Evolutionary conservation across 371 early-diverging fungal genomes (phyloP).

Genomic region (Apophysomyces sp.): DNA sequence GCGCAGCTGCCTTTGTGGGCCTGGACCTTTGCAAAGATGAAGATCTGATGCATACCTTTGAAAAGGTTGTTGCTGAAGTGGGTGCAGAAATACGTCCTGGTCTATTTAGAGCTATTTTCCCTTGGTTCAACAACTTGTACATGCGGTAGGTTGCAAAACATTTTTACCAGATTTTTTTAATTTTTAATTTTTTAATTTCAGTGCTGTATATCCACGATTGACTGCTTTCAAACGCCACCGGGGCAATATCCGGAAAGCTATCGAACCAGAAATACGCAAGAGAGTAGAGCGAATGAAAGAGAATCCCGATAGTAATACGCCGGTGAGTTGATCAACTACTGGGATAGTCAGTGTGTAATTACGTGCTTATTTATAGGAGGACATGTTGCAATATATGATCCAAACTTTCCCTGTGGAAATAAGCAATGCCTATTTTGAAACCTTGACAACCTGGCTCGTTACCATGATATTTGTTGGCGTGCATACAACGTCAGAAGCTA

Average conservation of each 20-base stretch:
- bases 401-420: slow-evolving; percentile 16
- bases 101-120: slow-evolving; percentile 17
- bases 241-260: not conserved
- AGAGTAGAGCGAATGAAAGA: not conserved
- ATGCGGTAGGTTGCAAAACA: slow-evolving; percentile 26
- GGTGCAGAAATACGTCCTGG: slow-evolving; percentile 14
- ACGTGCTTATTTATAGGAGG: not conserved
- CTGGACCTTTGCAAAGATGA: slow-evolving; percentile 16
- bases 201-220: not conserved
- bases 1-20: slow-evolving; percentile 25
- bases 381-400: slow-evolving; percentile 13
- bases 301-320: not conserved
- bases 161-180: no score
- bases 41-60: slow-evolving; percentile 15
- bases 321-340: not conserved
- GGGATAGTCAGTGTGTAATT: not conserved
- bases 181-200: no score
- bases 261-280: not conserved
- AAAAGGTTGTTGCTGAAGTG: slow-evolving; percentile 21
- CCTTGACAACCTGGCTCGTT: slow-evolving; percentile 12
- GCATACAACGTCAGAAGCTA: slow-evolving; percentile 36
- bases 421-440: slow-evolving; percentile 11
- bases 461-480: slow-evolving; percentile 40
- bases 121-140: slow-evolving; percentile 22
- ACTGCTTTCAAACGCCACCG: not conserved